Evolutionary conservation across 108 stramenopile genomes (phyloP), one percentile per base, ranked within the genome.

Genomic region (Pseudonitzschia multiseries): DNA sequence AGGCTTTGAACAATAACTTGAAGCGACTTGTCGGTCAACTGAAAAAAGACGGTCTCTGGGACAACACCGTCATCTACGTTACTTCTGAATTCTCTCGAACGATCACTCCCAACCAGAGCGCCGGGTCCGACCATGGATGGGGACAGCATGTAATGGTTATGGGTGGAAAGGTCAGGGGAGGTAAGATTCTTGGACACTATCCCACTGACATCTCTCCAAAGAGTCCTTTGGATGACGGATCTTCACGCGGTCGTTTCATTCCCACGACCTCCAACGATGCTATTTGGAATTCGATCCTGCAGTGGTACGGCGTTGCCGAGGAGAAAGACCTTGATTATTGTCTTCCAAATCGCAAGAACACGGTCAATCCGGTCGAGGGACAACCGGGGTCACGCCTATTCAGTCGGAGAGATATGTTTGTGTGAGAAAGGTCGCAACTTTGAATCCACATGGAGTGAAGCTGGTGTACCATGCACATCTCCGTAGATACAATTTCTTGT

Each of bases 111-210:
- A 93, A 93, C 68, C 67, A 70, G 62, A 86, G 87, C 21, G 84
- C 80, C 32, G 89, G 89, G 18, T 74, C 64, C 18, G 93, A 93
- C 60, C 92, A 93, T 70, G 92, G 65, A 17, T 93, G 92, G 91
- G 84, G 80, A 48, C 85, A 82, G 13, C 69, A 84, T 69, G 80
- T 83, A 54, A 75, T 81, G 57, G 63, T 81, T 70, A 51, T 84
- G 26, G 86, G 86, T 22, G 89, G 89, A 15, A 62, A 75, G 43
- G 78, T 87, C 2, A 75, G 77, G 21, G 87, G 89, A 21, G 86
- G 87, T 8, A 62, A 80, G 46, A 80, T 87, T 26, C 73, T 84
- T 52, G 87, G 89, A 26, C 24, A 68, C 22, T 90, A 88, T 66
- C 89, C 89, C 4, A 43, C 28, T 42, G 84, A 83, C 36, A 76